Percentiles rank a stretch among this genome's conserved stretches.
These are phyloP conservation scores for Phragmites australis DNA, from an alignment of 176 grass and related monocot species.

Conservation along the genomic window DNA sequence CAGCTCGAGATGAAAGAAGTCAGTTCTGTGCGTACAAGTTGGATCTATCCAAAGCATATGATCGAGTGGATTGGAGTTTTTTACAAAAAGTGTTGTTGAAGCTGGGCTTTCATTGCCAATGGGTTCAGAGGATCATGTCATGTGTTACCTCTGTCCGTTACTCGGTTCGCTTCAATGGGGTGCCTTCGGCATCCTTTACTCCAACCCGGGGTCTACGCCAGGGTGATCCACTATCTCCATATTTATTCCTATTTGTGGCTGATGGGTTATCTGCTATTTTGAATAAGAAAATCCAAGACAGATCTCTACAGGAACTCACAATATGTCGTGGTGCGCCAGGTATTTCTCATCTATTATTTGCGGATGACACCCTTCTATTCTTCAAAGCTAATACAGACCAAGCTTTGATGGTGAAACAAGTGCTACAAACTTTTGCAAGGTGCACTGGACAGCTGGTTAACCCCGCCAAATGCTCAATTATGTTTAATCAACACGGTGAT, in stretches of 20 bases:
- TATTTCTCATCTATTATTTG: neutral
- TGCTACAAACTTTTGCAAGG: neutral
- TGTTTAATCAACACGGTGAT: neutral
- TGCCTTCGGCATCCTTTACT: neutral
- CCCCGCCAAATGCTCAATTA: neutral
- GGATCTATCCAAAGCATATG: neutral
- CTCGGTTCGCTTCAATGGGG: neutral
- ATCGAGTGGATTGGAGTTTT: neutral
- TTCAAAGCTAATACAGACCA: neutral
- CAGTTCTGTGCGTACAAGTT: neutral
- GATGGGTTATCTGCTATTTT: neutral
- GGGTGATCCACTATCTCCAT: neutral
- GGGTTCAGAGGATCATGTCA: neutral
- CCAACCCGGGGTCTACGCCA: neutral
- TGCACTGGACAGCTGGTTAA: neutral
- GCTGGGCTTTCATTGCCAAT: neutral
- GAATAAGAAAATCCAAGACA: fast-evolving
- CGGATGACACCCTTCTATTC: neutral
- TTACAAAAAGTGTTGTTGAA: neutral
- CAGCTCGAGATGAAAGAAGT: too few species aligned
- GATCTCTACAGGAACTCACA: fast-evolving
- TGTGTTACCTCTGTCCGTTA: neutral
- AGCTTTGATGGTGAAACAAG: neutral
- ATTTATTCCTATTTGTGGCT: neutral
- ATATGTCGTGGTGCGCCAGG: neutral